A percentile compares a stretch with the other conserved stretches of the same genome.
Conservation (phyloP, 116 monocot genomes). For the Iris pallida region DNA sequence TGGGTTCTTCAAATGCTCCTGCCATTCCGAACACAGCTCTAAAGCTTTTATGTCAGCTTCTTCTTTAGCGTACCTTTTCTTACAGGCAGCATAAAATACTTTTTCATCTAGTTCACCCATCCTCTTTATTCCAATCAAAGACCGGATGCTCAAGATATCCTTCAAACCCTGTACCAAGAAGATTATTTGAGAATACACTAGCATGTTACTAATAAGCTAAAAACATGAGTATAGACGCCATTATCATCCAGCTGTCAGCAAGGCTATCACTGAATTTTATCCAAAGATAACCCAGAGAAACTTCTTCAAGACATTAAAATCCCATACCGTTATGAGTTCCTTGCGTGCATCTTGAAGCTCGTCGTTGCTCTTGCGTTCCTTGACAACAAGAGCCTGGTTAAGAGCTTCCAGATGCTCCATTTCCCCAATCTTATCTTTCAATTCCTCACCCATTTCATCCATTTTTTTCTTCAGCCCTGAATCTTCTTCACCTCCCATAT, state of each 20-base stretch:
- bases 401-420: constrained; percentile 55
- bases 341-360: constrained; percentile 74
- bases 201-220: neutral
- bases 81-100: constrained; percentile 37
- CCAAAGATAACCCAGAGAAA: neutral
- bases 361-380: constrained; percentile 65
- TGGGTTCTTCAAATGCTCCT: constrained; percentile 15
- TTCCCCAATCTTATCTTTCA: constrained; percentile 54
- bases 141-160: constrained; percentile 24
- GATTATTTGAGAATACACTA: constrained; percentile 4
- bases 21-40: constrained; percentile 23
- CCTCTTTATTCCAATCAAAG: constrained; percentile 47
- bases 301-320: neutral
- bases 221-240: neutral
- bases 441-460: constrained; percentile 46
- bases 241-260: neutral
- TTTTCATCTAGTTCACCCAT: constrained; percentile 61
- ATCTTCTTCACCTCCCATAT: constrained; percentile 62
- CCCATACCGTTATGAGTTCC: constrained; percentile 40
- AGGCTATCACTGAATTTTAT: neutral
- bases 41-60: constrained; percentile 34
- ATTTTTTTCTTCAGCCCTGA: constrained; percentile 45
- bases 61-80: constrained; percentile 19
- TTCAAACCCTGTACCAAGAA: constrained; percentile 30
- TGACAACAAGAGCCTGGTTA: constrained; percentile 53